Evolutionary conservation across 192 early-diverging fungal genomes (phyloP), one percentile per base, ranked within the genome.

Genomic region (Phlyctochytrium bullatum): DNA sequence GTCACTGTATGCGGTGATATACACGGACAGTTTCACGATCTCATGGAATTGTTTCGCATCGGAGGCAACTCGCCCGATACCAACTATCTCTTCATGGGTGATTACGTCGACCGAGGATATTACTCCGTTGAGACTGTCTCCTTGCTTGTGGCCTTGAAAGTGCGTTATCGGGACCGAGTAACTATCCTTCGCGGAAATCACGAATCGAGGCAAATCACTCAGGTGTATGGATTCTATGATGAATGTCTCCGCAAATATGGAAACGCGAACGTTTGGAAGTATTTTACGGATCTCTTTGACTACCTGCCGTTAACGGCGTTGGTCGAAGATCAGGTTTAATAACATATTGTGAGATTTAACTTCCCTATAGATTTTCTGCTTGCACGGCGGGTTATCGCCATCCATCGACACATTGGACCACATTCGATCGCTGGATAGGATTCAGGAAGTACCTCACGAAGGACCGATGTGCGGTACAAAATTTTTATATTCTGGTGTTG

Each of bases 1-100:
- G 96, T 98, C 24, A 98, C 96, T 0, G 92, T 98, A 36, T 98
- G 96, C 77, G 96, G 96, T 58, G 96, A 98, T 71, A 98, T 98
- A 71, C 96, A 98, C 77, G 96, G 96, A 36, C 96, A 98, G 72
- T 98, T 98, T 74, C 90, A 94, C 78, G 96, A 98, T 77, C 78
- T 98, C 32, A 92, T 90, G 77, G 91, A 98, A 72, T 88, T 98
- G 28, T 95, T 98, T 71, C 78, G 81, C 65, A 93, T 95, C 62
- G 96, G 96, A 68, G 94, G 93, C 59, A 92, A 95, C 72, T 94
- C 88, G 61, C 96, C 96, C 2, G 92, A 95, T 65, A 98, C 96
- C 47, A 98, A 96, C 78, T 98, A 98, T 69, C 80, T 98, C 64
- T 98, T 98, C 75, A 93, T 98, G 91, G 96, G 92, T 76, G 95